Evolutionary conservation across 108 stramenopile species (phyloP).

Genomic region (Hondaea fermentalgiana): DNA sequence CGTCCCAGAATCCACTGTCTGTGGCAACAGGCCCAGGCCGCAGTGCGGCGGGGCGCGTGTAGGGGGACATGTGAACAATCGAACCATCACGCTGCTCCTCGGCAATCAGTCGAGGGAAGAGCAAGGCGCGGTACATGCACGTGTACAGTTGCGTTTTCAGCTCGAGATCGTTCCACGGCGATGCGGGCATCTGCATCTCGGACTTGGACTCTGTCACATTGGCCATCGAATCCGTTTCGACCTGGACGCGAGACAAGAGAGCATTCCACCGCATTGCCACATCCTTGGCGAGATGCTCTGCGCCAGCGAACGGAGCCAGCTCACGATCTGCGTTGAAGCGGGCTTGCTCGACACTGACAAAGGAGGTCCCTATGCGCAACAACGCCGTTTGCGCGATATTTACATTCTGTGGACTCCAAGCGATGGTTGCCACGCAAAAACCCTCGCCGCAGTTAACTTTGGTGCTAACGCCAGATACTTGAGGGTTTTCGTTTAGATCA

Average conservation of each 20-base stretch:
- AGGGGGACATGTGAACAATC: constrained; percentile 22
- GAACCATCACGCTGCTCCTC: neutral
- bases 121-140: constrained; percentile 25
- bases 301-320: neutral
- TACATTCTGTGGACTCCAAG: neutral
- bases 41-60: neutral
- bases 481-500: neutral
- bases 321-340: neutral
- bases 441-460: neutral
- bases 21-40: constrained; percentile 17
- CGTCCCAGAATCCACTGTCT: constrained; percentile 39
- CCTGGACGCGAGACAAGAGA: neutral
- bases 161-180: no score
- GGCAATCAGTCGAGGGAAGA: constrained; percentile 24
- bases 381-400: neutral
- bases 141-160: constrained; percentile 21
- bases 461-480: neutral
- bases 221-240: neutral
- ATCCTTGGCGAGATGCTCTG: neutral
- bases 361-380: constrained; percentile 19
- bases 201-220: no score
- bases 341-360: constrained; percentile 21
- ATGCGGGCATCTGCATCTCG: no score
- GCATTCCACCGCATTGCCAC: neutral
- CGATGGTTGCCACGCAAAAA: neutral